phyloP scores from a whole-genome alignment of 1,284 basidiomycete genomes.

The Malassezia dermatis region DNA sequence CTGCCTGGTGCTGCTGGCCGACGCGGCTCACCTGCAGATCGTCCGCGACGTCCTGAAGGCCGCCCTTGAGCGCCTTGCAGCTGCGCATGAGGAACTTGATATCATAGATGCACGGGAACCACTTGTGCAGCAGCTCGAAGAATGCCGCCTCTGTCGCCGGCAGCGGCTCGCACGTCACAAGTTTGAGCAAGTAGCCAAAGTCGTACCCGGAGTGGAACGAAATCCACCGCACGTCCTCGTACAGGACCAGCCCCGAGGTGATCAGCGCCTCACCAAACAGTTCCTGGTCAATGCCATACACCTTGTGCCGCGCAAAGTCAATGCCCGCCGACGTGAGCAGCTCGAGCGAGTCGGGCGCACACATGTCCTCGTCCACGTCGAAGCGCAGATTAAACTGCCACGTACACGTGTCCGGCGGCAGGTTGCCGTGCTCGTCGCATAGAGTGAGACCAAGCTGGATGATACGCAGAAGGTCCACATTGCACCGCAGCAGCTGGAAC shows the following conservation, averaged over 20 bases:
- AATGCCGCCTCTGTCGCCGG: constrained; percentile 82
- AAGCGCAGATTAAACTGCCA: constrained; percentile 99
- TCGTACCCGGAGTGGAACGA: constrained; percentile 99
- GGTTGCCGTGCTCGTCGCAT: constrained; percentile 82
- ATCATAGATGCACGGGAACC: constrained; percentile 96
- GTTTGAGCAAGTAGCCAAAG: constrained; percentile 95
- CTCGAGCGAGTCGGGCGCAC: constrained; percentile 90
- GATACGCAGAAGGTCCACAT: constrained; percentile 93
- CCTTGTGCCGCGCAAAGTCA: constrained; percentile 85
- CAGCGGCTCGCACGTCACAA: constrained; percentile 76
- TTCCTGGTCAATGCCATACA: constrained; percentile 81
- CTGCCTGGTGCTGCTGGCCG: constrained; percentile 87
- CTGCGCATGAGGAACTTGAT: constrained; percentile 91
- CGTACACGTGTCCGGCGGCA: constrained; percentile 68
- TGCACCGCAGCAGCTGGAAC: constrained; percentile 92
- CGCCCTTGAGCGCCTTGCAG: constrained; percentile 80
- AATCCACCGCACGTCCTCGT: constrained; percentile 87
- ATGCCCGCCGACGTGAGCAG: constrained; percentile 87
- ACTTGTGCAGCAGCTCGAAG: constrained; percentile 74
- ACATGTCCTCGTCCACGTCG: constrained; percentile 89
- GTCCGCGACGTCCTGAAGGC: constrained; percentile 90
- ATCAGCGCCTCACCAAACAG: constrained; percentile 96
- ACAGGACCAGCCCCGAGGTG: constrained; percentile 82
- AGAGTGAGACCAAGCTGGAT: constrained; percentile 94
- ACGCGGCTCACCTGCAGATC: constrained; percentile 79